Evolutionary conservation across 2,329 filamentous ascomycete species (phyloP), one percentile per base, ranked within the genome.

Genomic region (Epichloe glyceriae): DNA sequence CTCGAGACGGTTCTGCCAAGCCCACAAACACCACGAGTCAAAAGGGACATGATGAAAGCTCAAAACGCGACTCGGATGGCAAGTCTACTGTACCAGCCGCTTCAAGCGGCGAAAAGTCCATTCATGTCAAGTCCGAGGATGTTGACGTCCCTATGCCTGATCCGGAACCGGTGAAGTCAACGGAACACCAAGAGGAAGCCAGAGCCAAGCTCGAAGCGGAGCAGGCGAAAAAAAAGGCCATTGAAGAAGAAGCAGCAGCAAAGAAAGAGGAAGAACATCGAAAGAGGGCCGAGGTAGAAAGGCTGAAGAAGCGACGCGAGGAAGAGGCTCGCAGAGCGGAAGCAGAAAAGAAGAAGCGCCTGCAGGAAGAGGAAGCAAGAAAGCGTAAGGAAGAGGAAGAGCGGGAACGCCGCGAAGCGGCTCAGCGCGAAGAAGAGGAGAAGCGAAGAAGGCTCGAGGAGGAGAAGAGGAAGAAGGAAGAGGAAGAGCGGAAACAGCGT

Each of bases 51-150:
- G 72, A 75, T 14, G 73, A 74, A 0, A 59, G 68, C 14, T 50
- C 55, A 20, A 62, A 58, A 58, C 14, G 60, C 58, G 7, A 70
- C 62, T 42, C 39, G 7, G 52, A 53, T 68, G 70, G 2, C 68
- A 68, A 46, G 71, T 75, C 30, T 64, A 63, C 2, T 61, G 64
- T 15, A 75, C 73, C 54, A 64, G 65, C 2, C 61, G 58, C 10
- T 12, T n/a, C 47, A 60, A 66, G n/a, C 2, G 64, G 65, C 4
- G 76, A 78, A 40, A 75, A 73, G 57, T 61, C 65, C 15, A 76
- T 79, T n/a, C 72, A 73, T 46, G 75, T 80, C 40, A 79, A 79
- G 56, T 74, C 74, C 0, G 77, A 80, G 53, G 76, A 80, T 50
- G 61, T 67, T 2, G 78, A 81, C 50, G 61, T 77, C 8, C 75